Conservation (phyloP, 2,329 filamentous ascomycete genomes). For the Metarhizium anisopliae region DNA sequence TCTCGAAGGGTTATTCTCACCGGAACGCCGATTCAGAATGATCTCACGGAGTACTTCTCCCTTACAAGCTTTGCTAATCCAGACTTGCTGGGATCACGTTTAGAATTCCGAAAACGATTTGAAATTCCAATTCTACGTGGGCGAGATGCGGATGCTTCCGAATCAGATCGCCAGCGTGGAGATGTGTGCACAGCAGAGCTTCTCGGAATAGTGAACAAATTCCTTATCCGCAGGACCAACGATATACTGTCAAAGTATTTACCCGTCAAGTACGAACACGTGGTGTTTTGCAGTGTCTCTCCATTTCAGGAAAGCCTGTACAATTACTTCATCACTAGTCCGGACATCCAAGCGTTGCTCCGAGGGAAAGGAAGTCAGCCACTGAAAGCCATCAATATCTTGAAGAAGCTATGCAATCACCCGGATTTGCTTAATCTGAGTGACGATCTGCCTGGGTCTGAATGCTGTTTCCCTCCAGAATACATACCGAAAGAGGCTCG, state of each 20-base stretch:
- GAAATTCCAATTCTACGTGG: conserved; percentile 88
- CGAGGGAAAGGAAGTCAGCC: conserved; percentile 93
- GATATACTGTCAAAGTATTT: conserved; percentile 97
- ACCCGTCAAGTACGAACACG: conserved; percentile 97
- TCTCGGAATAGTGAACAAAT: conserved; percentile 84
- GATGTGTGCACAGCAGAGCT: conserved; percentile 77
- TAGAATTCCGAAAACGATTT: conserved; percentile 88
- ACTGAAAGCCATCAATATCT: conserved; percentile 87
- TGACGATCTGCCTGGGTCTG: conserved; percentile 78
- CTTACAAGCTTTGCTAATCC: conserved; percentile 96
- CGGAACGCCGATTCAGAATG: conserved; percentile 95
- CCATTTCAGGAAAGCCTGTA: conserved; percentile 91
- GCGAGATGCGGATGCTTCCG: conserved; percentile 81
- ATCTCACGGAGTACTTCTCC: conserved; percentile 95
- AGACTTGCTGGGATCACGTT: conserved; percentile 75
- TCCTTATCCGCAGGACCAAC: conserved; percentile 95
- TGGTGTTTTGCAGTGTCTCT: conserved; percentile 93
- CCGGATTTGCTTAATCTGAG: conserved; percentile 82
- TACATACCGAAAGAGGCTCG: conserved; percentile 82
- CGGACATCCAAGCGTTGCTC: conserved; percentile 85
- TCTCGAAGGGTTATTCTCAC: conserved; percentile 88
- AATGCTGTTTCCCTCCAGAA: conserved; percentile 72
- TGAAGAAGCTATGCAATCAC: conserved; percentile 98
- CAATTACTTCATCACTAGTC: conserved; percentile 94
- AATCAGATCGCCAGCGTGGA: conserved; percentile 71